phyloP scores from a whole-genome alignment of 1,284 basidiomycete species.

The Cerrena zonata region DNA sequence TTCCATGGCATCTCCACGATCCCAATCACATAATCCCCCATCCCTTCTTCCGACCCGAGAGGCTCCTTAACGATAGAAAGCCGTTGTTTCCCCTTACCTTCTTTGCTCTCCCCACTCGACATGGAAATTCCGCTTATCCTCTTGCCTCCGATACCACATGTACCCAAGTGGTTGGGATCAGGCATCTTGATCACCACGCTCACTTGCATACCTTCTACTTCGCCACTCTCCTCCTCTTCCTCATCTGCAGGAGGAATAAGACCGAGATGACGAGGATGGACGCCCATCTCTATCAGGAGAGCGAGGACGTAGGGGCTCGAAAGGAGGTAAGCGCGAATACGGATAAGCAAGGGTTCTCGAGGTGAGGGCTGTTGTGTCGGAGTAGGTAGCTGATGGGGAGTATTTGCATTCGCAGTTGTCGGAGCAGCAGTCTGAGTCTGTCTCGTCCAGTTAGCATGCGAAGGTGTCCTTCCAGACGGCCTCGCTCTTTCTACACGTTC shows the following conservation, averaged over 20 bases:
- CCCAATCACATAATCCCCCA: conserved; percentile 1
- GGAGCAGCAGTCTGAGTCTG: not conserved
- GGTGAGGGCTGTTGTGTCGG: not conserved
- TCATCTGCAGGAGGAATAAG: not conserved
- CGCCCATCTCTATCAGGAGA: not conserved
- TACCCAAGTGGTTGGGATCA: not conserved
- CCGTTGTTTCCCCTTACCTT: not conserved
- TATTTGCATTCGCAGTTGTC: not conserved
- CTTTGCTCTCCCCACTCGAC: not conserved
- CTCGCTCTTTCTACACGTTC: no score
- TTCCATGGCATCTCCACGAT: not conserved
- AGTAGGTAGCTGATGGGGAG: not conserved
- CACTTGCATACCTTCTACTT: conserved; percentile 2
- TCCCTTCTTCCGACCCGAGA: not conserved
- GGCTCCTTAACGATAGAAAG: not conserved
- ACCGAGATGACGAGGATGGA: not conserved
- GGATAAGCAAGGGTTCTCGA: not conserved
- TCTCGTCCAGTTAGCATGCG: not conserved
- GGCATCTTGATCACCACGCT: conserved; percentile 3
- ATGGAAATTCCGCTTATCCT: not conserved
- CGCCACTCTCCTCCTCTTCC: not conserved
- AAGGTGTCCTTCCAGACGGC: not conserved
- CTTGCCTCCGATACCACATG: not conserved
- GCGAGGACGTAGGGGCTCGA: not conserved
- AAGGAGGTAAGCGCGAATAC: not conserved